A percentile compares a stretch with the other conserved stretches of the same genome.
These are phyloP conservation scores for Coemansia sp. DNA, from an alignment of 192 early-diverging fungal species.

Conservation along the genomic window DNA sequence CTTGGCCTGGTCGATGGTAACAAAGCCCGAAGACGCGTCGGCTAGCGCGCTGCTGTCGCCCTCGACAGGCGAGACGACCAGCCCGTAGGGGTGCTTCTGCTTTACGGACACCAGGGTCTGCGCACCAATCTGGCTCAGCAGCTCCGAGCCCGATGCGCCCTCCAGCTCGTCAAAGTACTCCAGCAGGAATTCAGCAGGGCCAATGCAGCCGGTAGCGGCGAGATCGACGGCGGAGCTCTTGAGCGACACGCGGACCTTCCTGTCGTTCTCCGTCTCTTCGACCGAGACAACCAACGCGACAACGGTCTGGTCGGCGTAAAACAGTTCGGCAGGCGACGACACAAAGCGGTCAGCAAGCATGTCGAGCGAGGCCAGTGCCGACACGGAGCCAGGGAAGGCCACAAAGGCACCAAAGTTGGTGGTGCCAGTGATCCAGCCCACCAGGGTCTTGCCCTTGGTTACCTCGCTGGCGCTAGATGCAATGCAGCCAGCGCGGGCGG, in stretches of 20 bases:
- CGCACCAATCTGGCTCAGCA: conserved; percentile 56
- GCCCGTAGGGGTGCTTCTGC: conserved; percentile 62
- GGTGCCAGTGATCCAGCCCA: conserved; percentile 67
- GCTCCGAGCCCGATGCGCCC: conserved; percentile 36
- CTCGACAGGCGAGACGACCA: conserved; percentile 52
- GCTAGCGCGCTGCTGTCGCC: conserved; percentile 2
- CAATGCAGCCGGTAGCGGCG: conserved; percentile 42
- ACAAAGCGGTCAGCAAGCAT: conserved; percentile 70
- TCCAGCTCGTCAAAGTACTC: conserved; percentile 57
- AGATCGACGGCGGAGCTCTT: conserved; percentile 65
- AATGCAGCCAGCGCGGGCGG: conserved; percentile 57
- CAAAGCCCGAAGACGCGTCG: conserved; percentile 60
- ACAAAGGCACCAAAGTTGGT: conserved; percentile 72
- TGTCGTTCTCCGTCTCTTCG: conserved; percentile 48
- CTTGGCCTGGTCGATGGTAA: conserved; percentile 64
- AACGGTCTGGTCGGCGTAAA: conserved; percentile 72
- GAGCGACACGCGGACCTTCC: conserved; percentile 63
- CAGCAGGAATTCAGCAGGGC: conserved; percentile 58
- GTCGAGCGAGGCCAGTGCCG: conserved; percentile 61
- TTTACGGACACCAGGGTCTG: conserved; percentile 52
- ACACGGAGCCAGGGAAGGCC: conserved; percentile 60
- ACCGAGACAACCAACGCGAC: conserved; percentile 62
- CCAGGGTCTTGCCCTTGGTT: conserved; percentile 60
- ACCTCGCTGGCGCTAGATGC: conserved; percentile 44
- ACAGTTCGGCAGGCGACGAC: conserved; percentile 56